phyloP scores from a whole-genome alignment of 768 basidiomycete genomes.

The Serendipita indica region DNA sequence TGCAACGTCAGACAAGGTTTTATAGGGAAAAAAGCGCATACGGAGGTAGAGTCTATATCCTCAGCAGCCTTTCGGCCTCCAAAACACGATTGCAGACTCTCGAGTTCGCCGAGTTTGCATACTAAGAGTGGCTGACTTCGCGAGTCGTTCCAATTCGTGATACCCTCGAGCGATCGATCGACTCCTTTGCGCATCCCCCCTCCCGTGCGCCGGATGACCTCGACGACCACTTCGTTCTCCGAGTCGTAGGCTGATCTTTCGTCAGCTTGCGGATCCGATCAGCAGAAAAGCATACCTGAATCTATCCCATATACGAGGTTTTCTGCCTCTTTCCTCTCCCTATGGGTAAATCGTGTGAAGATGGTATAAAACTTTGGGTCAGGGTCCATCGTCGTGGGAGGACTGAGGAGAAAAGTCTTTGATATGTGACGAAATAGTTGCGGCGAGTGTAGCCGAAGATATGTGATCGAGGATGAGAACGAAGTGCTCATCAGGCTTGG shows the following conservation, averaged over 20 bases:
- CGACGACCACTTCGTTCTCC: slow-evolving; percentile 41
- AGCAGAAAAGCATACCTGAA: slow-evolving; percentile 15
- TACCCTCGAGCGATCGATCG: slow-evolving; percentile 46
- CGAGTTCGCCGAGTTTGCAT: slow-evolving; percentile 37
- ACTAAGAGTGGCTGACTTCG: slow-evolving; percentile 20
- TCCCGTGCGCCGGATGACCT: slow-evolving; percentile 38
- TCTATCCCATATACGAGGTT: slow-evolving; percentile 47
- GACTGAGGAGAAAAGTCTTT: slow-evolving; percentile 60
- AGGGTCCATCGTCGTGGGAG: slow-evolving; percentile 35
- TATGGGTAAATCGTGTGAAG: slow-evolving; percentile 45
- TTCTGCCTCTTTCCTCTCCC: slow-evolving; percentile 47
- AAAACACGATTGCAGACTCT: slow-evolving; percentile 34
- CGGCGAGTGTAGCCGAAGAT: slow-evolving; percentile 55
- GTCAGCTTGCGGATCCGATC: neutral
- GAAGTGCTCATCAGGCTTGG: slow-evolving; percentile 42
- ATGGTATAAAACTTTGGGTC: slow-evolving; percentile 61
- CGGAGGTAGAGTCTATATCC: neutral
- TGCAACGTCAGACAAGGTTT: neutral
- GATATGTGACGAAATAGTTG: slow-evolving; percentile 53
- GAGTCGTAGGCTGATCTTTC: too few species aligned
- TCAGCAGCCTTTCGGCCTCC: slow-evolving; percentile 17
- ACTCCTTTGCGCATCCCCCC: slow-evolving; percentile 36
- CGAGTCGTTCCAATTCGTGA: slow-evolving; percentile 28
- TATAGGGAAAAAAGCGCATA: slow-evolving; percentile 17
- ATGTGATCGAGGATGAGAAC: slow-evolving; percentile 50